Evolutionary conservation across 2,329 filamentous ascomycete species (phyloP).

Genomic region (Cladorrhinum sp.): DNA sequence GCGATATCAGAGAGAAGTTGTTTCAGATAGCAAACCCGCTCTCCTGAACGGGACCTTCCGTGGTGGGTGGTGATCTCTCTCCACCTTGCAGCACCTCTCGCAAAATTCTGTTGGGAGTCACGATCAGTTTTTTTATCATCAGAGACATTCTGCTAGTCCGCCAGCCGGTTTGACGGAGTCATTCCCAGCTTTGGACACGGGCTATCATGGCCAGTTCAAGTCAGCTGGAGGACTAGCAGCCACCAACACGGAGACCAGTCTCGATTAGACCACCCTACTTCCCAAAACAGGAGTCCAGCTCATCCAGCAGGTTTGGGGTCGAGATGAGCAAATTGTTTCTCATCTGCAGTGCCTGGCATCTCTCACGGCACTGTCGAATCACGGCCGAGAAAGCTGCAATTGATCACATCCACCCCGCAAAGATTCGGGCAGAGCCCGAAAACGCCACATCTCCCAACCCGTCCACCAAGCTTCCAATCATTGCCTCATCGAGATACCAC

Average conservation of each 20-base stretch:
- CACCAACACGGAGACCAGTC: conserved; percentile 5
- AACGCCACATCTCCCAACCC: conserved; percentile 4
- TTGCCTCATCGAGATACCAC: background rate
- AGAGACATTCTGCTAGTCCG: background rate
- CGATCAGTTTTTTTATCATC: background rate
- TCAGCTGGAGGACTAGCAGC: conserved; percentile 2
- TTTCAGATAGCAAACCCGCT: too few relatives aligned
- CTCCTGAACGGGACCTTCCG: background rate
- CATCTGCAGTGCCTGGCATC: conserved; percentile 3
- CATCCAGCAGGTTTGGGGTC: background rate
- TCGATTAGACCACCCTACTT: conserved; percentile 2
- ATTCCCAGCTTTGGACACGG: background rate
- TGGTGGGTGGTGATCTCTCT: background rate
- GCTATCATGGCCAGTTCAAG: background rate
- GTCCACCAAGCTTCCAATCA: conserved; percentile 1
- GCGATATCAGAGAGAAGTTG: too few relatives aligned
- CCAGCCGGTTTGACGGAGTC: background rate
- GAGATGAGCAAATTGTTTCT: background rate
- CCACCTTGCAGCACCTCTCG: background rate
- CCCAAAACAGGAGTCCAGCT: background rate
- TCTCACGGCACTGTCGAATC: background rate
- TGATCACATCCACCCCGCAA: conserved; percentile 2
- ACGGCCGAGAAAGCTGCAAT: conserved; percentile 1
- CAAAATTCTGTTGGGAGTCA: background rate
- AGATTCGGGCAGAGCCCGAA: conserved; percentile 10